Evolutionary conservation across 257 asterid species (phyloP).

Genomic region (Thymus mandschuricus): DNA sequence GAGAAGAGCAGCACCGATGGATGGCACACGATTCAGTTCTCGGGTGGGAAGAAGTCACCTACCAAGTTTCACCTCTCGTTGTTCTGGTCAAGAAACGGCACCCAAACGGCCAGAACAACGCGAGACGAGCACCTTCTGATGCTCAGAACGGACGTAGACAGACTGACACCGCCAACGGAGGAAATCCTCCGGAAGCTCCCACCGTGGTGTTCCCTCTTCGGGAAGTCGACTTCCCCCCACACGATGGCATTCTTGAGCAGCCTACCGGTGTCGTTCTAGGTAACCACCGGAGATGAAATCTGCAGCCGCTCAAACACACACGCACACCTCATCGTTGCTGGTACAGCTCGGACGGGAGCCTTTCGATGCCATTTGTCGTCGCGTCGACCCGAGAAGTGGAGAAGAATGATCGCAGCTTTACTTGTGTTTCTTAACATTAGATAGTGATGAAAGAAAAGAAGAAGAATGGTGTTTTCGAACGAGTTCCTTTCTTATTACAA

Average conservation of each 20-base stretch:
- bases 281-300: background rate
- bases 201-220: constrained; percentile 82
- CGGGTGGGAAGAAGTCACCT: constrained; percentile 81
- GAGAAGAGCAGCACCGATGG: constrained; percentile 65
- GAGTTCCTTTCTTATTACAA: too few relatives aligned
- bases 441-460: constrained; percentile 3
- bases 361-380: background rate
- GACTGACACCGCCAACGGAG: constrained; percentile 53
- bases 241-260: constrained; percentile 68
- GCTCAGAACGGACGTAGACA: constrained; percentile 76
- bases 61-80: constrained; percentile 66
- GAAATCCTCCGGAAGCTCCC: constrained; percentile 70
- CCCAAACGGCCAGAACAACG: constrained; percentile 9
- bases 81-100: constrained; percentile 48
- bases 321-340: background rate
- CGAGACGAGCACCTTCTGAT: constrained; percentile 44
- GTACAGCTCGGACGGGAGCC: background rate
- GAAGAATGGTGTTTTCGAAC: too few relatives aligned
- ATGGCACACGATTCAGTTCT: constrained; percentile 86
- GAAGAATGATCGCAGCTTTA: background rate
- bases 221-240: constrained; percentile 83
- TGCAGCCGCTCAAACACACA: background rate
- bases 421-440: background rate
- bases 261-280: constrained; percentile 53
- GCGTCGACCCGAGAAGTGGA: background rate